phyloP scores from a whole-genome alignment of 2,329 filamentous ascomycete species.

The Polytolypa hystricis region DNA sequence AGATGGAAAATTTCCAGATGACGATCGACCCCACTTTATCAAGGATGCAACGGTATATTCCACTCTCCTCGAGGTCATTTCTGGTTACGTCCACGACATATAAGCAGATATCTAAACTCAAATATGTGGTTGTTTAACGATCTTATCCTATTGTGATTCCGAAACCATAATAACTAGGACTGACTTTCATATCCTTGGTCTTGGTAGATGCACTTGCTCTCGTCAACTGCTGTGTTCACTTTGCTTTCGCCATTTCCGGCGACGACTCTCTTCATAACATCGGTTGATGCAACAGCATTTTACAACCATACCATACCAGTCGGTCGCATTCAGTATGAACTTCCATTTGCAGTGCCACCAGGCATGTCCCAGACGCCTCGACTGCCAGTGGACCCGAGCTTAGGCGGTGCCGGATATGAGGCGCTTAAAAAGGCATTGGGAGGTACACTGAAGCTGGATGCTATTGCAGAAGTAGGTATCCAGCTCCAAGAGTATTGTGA shows the following conservation, averaged over 20 bases:
- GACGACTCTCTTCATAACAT: slow-evolving; percentile 65
- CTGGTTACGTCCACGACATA: too few relatives aligned
- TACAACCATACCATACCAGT: slow-evolving; percentile 72
- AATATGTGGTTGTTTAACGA: slow-evolving; percentile 1
- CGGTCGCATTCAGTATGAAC: slow-evolving; percentile 63
- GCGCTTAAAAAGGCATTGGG: slow-evolving; percentile 70
- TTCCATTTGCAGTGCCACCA: slow-evolving; percentile 66
- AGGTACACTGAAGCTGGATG: slow-evolving; percentile 66
- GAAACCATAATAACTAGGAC: slow-evolving; percentile 3
- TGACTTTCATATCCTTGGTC: slow-evolving; percentile 6
- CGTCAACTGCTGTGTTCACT: slow-evolving; percentile 75
- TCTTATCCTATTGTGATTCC: neutral
- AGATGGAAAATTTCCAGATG: slow-evolving; percentile 27
- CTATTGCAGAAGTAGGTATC: slow-evolving; percentile 63
- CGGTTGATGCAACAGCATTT: slow-evolving; percentile 71
- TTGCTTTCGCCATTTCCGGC: slow-evolving; percentile 66
- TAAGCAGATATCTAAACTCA: too few relatives aligned
- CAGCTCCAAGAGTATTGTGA: slow-evolving; percentile 65
- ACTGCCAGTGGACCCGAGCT: slow-evolving; percentile 70
- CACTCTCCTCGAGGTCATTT: slow-evolving; percentile 14
- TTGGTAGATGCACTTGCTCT: slow-evolving; percentile 60
- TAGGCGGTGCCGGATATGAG: slow-evolving; percentile 70
- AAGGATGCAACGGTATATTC: slow-evolving; percentile 57
- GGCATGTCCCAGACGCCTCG: slow-evolving; percentile 61
- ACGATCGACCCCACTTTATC: slow-evolving; percentile 57